Evolutionary conservation across 805 yeast genomes (phyloP), one percentile per base, ranked within the genome.

Genomic region (Hanseniaspora osmophila): DNA sequence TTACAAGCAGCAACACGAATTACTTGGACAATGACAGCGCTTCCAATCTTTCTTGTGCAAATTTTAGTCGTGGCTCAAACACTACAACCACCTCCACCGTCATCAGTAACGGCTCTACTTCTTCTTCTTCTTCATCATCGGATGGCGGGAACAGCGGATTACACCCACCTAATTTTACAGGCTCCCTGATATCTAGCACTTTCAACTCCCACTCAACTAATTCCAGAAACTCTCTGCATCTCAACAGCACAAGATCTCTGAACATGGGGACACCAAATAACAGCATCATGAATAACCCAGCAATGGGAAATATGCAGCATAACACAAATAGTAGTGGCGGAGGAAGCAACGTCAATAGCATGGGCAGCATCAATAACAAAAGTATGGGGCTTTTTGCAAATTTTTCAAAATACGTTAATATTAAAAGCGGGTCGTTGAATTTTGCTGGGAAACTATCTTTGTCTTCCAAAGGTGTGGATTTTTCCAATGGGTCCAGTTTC

Each of bases 381-480:
- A 35, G 38, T n/a, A 35, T 35, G 38, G 38, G 38, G 9, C 38
- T 82, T 44, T 88, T 92, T 66, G 82, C 88, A 10, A 78, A 80
- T 58, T 92, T 84, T 60, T 76, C 94, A 19, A 82, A 85, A 56
- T 90, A 85, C 58, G 75, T 92, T 42, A 97, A 92, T 62, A 80
- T 90, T 53, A 84, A 86, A 58, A 82, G 94, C 0, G 98, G 98
- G 2, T 78, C 88, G 2, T 72, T 92, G 47, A 88, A 85, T 56
- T 92, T 92, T 62, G 81, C 88, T 1, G 97, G 96, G 13, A 92
- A 92, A 60, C 85, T 96, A 3, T 85, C 95, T 1, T 65, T 92
- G 42, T 92, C 88, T 55, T 81, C 96, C 0, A 77, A 84, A 51
- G 98, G 98, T 41, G 80, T 92, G 43, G 92, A 87, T 60, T 92